These are phyloP conservation scores for Penicillium dipodomyicola DNA, from an alignment of 495 filamentous ascomycete species.

Conservation along the genomic window DNA sequence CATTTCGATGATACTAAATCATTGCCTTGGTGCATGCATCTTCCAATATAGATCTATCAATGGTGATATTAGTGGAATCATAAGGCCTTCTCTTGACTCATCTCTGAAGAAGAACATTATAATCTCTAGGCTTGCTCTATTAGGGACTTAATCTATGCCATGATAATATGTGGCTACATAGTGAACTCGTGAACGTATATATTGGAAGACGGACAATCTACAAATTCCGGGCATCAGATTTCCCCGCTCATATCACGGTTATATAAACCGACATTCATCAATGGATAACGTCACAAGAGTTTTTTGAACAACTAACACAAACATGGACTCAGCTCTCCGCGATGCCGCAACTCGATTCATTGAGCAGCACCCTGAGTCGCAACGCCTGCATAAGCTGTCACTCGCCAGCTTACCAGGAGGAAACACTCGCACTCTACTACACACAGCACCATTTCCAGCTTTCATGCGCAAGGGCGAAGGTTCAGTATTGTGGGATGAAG, in stretches of 20 bases:
- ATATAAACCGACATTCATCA: not conserved
- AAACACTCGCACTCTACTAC: slow-evolving; percentile 18
- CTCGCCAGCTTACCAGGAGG: slow-evolving; percentile 14
- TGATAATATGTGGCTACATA: too few species aligned
- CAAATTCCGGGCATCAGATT: not conserved
- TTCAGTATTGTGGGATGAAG: slow-evolving; percentile 10
- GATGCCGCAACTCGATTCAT: slow-evolving; percentile 1
- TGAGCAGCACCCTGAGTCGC: slow-evolving; percentile 2
- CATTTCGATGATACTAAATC: too few species aligned
- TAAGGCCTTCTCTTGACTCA: too few species aligned
- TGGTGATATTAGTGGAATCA: not conserved
- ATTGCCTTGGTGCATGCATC: too few species aligned
- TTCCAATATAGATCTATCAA: not conserved
- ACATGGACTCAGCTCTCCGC: not conserved
- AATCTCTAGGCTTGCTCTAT: too few species aligned
- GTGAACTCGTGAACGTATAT: too few species aligned
- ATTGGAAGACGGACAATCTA: not conserved
- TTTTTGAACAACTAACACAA: not conserved
- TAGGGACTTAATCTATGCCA: too few species aligned
- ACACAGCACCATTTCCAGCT: slow-evolving; percentile 15
- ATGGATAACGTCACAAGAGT: not conserved
- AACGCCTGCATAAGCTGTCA: not conserved
- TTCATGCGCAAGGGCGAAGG: slow-evolving; percentile 7
- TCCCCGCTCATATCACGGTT: not conserved
- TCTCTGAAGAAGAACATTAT: too few species aligned